Evolutionary conservation across 129 eudicot species (phyloP).

Genomic region (sunflower (Helianthus annuus)): HanXRQr2.0-SUNRISE NC_035440.2:146664967-146665466

Average conservation of each 20-base stretch:
- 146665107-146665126: constrained; percentile 86
- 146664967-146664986: no score
- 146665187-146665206: not conserved
- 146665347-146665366: constrained; percentile 80
- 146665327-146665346: constrained; percentile 74
- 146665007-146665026: not conserved
- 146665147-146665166: constrained; percentile 94
- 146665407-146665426: constrained; percentile 85
- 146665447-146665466: constrained; percentile 82
- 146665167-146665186: constrained; percentile 49
- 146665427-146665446: constrained; percentile 82
- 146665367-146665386: constrained; percentile 71
- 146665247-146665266: constrained; percentile 66
- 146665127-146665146: constrained; percentile 86
- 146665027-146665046: constrained; percentile 11
- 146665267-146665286: constrained; percentile 66
- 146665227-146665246: constrained; percentile 6
- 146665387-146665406: constrained; percentile 80
- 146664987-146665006: no score
- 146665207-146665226: not conserved
- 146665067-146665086: constrained; percentile 84
- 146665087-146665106: constrained; percentile 92
- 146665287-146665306: constrained; percentile 84
- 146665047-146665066: constrained; percentile 84
- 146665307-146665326: constrained; percentile 76